phyloP scores from a whole-genome alignment of 208 protist genomes.

The Crithidia bombi region DNA sequence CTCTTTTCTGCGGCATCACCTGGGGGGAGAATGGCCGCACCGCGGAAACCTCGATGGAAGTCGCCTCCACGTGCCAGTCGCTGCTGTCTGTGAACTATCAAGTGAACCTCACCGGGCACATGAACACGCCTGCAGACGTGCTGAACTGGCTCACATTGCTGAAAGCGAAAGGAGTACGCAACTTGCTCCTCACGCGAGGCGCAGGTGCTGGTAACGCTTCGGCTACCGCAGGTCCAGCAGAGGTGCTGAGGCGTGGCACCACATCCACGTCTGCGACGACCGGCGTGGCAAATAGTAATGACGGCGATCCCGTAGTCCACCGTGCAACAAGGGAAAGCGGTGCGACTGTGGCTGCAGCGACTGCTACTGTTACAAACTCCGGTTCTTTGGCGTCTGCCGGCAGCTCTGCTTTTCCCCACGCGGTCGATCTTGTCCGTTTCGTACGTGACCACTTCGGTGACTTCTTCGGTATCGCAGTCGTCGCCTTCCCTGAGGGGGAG shows the following conservation, averaged over 20 bases:
- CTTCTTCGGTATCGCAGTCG: constrained; percentile 93
- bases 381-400: background rate
- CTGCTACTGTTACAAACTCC: background rate
- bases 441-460: constrained; percentile 92
- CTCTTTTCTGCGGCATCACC: constrained; percentile 94
- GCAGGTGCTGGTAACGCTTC: constrained; percentile 7
- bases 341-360: background rate
- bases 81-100: constrained; percentile 86
- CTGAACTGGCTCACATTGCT: constrained; percentile 63
- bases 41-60: constrained; percentile 78
- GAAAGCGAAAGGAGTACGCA: constrained; percentile 88
- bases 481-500: constrained; percentile 76
- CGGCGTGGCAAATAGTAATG: background rate
- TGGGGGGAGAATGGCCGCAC: constrained; percentile 91
- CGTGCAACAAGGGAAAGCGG: background rate
- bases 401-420: constrained; percentile 76
- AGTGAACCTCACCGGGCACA: constrained; percentile 95
- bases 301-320: background rate
- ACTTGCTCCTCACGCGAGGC: constrained; percentile 94
- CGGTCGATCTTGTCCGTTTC: constrained; percentile 90
- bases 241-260: too few relatives aligned
- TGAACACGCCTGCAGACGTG: constrained; percentile 61
- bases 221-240: background rate
- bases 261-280: too few relatives aligned
- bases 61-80: constrained; percentile 71